Evolutionary conservation across 2,329 filamentous ascomycete species (phyloP).

Genomic region (Penicillium sp.): DNA sequence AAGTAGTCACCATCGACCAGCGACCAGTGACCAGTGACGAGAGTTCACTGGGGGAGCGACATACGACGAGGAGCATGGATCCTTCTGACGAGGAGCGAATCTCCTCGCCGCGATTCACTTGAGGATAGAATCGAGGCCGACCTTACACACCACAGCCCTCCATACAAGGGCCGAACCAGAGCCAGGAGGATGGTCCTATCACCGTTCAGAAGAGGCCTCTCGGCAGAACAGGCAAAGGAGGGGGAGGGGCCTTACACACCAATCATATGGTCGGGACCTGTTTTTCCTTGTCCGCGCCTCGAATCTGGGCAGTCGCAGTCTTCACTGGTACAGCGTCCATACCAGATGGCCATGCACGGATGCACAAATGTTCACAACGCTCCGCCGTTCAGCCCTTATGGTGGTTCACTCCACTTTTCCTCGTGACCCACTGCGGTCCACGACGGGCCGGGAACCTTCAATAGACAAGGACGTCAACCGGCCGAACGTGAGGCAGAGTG

Average conservation of each 20-base stretch:
- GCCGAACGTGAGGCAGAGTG: not conserved
- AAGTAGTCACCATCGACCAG: conserved; percentile 5
- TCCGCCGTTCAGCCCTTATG: conserved; percentile 15
- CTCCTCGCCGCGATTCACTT: conserved; percentile 10
- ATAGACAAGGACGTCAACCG: conserved; percentile 15
- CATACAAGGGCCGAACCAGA: conserved; percentile 23
- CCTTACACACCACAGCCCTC: not conserved
- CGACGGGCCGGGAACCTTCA: conserved; percentile 24
- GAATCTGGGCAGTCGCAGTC: too few species aligned
- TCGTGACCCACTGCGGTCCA: conserved; percentile 22
- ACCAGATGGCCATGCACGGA: too few species aligned
- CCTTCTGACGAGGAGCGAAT: conserved; percentile 16
- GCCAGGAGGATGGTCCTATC: conserved; percentile 15
- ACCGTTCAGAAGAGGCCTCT: conserved; percentile 10
- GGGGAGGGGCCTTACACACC: not conserved
- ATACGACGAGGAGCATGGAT: conserved; percentile 19
- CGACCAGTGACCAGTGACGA: too few species aligned
- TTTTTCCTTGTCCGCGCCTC: not conserved
- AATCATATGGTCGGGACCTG: conserved; percentile 14
- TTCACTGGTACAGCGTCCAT: too few species aligned
- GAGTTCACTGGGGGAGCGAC: not conserved
- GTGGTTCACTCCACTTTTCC: conserved; percentile 10
- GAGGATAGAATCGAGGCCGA: conserved; percentile 8
- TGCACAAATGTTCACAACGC: not conserved
- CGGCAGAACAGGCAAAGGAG: conserved; percentile 9